Evolutionary conservation across 805 yeast genomes (phyloP), one percentile per base, ranked within the genome.

Genomic region (Tetrapisispora iriomotensis): DNA sequence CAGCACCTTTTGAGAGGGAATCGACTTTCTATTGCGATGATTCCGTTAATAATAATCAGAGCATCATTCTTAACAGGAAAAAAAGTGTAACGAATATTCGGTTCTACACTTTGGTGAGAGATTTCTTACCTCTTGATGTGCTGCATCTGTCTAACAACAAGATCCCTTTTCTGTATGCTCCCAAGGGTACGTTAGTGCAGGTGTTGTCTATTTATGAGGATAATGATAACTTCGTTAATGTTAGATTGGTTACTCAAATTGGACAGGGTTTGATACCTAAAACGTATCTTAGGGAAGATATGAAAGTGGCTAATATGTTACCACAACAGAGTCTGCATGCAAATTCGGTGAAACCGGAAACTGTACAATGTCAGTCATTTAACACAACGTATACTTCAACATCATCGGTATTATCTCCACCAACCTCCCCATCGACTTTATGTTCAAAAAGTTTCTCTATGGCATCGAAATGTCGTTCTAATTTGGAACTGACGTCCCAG

Each of bases 341-440:
- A 10, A 37, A 33, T 14, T 29, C 24, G 15, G 20, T 15, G 9
- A 22, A 33, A 15, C 24, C 24, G 10, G 36, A 33, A 10, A 33
- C 22, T 10, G 14, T 2, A 14, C 20, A 14, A 4, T 2, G 17
- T 33, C 24, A 23, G 5, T 10, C 20, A 15, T 15, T 15, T 8
- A 33, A 22, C 9, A 33, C 8, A 6, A 7, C 36, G 17, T 15
- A 33, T 17, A 7, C 14, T 9, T 33, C 24, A 24, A 7, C 37
- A 15, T 19, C 37, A 10, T 12, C 8, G 7, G 41, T 39, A 10
- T 27, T 44, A n/a, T 42, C 49, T 3, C 53, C 53, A 7, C 50
- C 51, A 22, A 46, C 51, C 1, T 47, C 53, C 4, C 53, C 53
- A 15, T 47, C 49, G 3, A 46, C 53, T 9, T 30, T 49, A 3